These are phyloP conservation scores for Rhododendron mucronatum DNA, from an alignment of 148 eudicot genomes.

Conservation along the genomic window DNA sequence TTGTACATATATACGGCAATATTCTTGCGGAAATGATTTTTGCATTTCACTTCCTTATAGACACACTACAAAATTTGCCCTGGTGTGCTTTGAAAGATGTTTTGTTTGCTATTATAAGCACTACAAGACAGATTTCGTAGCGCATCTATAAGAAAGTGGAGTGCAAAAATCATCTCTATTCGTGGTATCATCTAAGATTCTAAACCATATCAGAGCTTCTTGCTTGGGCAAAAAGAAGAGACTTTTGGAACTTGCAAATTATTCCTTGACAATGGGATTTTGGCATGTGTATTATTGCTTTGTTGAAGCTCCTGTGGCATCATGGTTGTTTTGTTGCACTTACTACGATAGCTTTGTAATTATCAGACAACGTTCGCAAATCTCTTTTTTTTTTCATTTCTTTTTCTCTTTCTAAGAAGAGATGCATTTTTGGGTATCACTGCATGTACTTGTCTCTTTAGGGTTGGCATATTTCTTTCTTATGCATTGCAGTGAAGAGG, in stretches of 20 bases:
- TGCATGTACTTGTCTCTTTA: slow-evolving; percentile 1
- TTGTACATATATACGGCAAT: neutral
- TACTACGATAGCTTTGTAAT: neutral
- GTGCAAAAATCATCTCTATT: neutral
- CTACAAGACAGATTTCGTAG: neutral
- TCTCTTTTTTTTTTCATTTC: neutral
- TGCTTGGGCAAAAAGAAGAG: neutral
- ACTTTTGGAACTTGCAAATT: neutral
- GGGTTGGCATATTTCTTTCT: slow-evolving; percentile 2
- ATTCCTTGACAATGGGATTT: neutral
- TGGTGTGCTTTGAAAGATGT: neutral
- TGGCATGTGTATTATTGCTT: neutral
- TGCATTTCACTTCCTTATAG: neutral
- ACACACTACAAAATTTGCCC: neutral
- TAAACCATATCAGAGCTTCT: neutral
- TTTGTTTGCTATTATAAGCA: neutral
- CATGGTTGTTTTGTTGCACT: neutral
- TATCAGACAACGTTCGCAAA: neutral
- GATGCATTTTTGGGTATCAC: neutral
- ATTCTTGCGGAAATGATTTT: neutral
- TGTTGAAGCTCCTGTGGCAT: neutral
- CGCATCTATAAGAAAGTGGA: neutral
- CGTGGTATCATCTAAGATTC: neutral
- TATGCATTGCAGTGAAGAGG: neutral
- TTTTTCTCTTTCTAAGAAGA: neutral